Base-by-base conservation (phyloP, 768 basidiomycete species). In the Lentinula sp. region DNA sequence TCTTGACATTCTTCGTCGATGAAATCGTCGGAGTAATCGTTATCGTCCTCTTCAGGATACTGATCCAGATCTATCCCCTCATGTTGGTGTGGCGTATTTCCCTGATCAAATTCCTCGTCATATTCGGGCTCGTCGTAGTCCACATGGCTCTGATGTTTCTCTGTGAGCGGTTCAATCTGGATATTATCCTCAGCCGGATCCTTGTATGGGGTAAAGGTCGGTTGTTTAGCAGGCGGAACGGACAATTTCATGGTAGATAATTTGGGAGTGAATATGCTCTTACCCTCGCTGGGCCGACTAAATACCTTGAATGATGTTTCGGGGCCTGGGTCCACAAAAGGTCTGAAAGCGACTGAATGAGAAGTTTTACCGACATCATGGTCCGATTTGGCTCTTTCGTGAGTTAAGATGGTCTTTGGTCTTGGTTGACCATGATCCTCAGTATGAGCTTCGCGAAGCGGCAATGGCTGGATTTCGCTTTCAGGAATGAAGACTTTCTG, bases 221-320 rank as follows among this genome's bases (percentile, higher is more conserved):
- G 67, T 41, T 76, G 73, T 6, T 70, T 52, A 23, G 41, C 15
- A 35, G 78, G 79, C 7, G 82, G 77, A 41, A 69, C 74, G 62
- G 80, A 79, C 32, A 72, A 53, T 46, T 49, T 50, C 45, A 68
- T 62, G 46, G 62, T 69, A 12, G 60, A 39, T 10, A 46, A 16
- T 63, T 84, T 83, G 28, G 81, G 79, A 18, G 81, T 78, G 61
- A 80, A 80, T 6, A 72, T 71, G 63, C 71, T 77, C 61, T 81
- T 79, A 28, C 71, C 68, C 50, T 79, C 76, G 45, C 79, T 77
- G 0, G 85, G 90, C 15, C 87, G 82, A 61, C 84, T 88, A 71
- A 92, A 92, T 18, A 92, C 90, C 63, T 88, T 77, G 78, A 78
- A 83, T 3, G 83, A 80, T 7, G 81, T 79, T 57, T 73, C 72